Base-by-base conservation (phyloP, 208 protist genomes). In the Leptomonas pyrrhocoris region DNA sequence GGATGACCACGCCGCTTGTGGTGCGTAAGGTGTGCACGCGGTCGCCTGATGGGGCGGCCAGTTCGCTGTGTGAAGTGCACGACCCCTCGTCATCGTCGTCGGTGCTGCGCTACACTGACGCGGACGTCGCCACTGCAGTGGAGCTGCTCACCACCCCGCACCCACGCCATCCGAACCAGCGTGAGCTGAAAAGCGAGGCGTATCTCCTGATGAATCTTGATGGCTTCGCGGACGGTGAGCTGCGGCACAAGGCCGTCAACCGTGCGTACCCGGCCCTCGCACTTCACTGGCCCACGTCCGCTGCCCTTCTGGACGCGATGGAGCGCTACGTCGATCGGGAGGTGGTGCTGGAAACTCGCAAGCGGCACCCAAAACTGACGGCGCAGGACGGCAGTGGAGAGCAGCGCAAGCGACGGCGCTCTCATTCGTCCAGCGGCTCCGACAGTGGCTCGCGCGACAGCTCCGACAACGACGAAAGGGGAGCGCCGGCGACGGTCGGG, bases 141-240 rank as follows among this genome's bases (percentile, higher is more conserved):
- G 64, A 59, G 57, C 58, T 40, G 40, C 63, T 77, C 64, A 77
- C 72, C 21, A 21, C 28, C 23, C 40, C 72, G 2, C 6, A 71
- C 31, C 46, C 72, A 0, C 56, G 54, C 48, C 72, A 77, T 21
- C 72, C 72, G 53, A 48, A 43, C 21, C 54, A 66, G 54, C 72
- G 64, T 4, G 86, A 92, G 59, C 74, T 92, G 11, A 38, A 58
- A 23, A 81, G 59, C 28, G 79, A 67, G n/a, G 86, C 83, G 1
- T 92, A 84, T 50, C 59, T 79, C 25, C 40, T 88, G 13, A 67
- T 92, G 28, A 71, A 87, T 34, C 50, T 92, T 25, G 84, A 87
- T 28, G 59, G 48, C 38, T 92, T 81, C 42, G 64, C 40, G 16
- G 84, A 81, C 53, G 88, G 74, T 21, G 62, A 70, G 30, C 48